These are phyloP conservation scores for Spergularia marina DNA, from an alignment of 148 eudicot species.

Conservation along the genomic window DNA sequence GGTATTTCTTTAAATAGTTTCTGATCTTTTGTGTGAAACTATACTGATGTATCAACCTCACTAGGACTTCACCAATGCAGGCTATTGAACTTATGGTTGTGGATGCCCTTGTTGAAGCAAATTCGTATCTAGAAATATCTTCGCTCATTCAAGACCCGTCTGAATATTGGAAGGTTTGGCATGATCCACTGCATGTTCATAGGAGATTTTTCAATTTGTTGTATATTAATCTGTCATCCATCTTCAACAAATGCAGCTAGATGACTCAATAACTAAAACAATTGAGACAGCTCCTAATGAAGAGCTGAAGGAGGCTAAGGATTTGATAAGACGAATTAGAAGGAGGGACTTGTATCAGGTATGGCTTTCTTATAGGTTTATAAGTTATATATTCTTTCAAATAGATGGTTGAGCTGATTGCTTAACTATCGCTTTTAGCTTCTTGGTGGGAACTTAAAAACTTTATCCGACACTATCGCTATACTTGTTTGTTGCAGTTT, in stretches of 20 bases:
- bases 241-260: slow-evolving; percentile 49
- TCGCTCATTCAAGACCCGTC: slow-evolving; percentile 70
- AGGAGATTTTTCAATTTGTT: background rate
- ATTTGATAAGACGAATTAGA: slow-evolving; percentile 9
- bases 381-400: slow-evolving; percentile 2
- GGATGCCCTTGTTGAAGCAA: slow-evolving; percentile 78
- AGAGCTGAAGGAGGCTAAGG: slow-evolving; percentile 40
- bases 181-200: background rate
- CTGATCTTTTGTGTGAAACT: background rate
- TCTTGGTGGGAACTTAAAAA: background rate
- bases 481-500: slow-evolving; percentile 43
- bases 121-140: slow-evolving; percentile 55
- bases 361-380: too few relatives aligned
- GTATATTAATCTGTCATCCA: background rate
- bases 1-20: slow-evolving; percentile 31
- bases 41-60: background rate
- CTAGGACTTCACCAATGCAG: slow-evolving; percentile 32
- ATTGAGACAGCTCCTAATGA: slow-evolving; percentile 69
- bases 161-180: slow-evolving; percentile 79
- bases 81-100: slow-evolving; percentile 87
- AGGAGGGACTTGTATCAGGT: slow-evolving; percentile 10
- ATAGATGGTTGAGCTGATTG: background rate
- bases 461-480: background rate
- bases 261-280: slow-evolving; percentile 74
- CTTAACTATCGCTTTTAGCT: background rate